phyloP scores from a whole-genome alignment of 108 stramenopile species.

The Cyclotella choctawhatcheeana region DNA sequence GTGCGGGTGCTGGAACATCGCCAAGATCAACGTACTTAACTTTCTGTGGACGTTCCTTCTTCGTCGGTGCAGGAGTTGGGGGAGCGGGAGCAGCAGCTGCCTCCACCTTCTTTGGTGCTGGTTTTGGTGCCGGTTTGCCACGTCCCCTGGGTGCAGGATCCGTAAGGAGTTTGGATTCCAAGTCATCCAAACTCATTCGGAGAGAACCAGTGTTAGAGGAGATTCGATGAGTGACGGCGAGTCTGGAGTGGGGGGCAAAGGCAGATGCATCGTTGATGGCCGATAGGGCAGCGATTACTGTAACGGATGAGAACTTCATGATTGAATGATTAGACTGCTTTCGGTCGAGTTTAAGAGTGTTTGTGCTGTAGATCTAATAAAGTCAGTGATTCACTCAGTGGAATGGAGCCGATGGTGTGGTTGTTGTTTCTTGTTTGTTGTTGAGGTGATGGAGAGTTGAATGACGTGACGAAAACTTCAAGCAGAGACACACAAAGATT shows the following conservation, averaged over 20 bases:
- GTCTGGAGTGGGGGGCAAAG: constrained; percentile 53
- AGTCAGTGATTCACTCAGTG: no score
- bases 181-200: constrained; percentile 52
- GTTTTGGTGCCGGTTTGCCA: constrained; percentile 30
- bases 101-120: constrained; percentile 18
- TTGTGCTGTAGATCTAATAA: no score
- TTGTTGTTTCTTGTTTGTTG: no score
- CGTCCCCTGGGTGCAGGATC: constrained; percentile 24
- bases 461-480: no score
- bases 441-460: no score
- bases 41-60: constrained; percentile 2
- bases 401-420: no score
- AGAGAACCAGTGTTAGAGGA: constrained; percentile 10
- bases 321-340: no score
- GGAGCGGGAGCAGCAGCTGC: constrained; percentile 27
- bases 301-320: constrained; percentile 75
- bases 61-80: constrained; percentile 29
- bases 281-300: constrained; percentile 51
- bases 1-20: constrained; percentile 22
- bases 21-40: constrained; percentile 35
- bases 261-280: constrained; percentile 51
- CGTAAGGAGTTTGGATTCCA: constrained; percentile 48
- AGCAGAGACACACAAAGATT: no score
- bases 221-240: constrained; percentile 41
- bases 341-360: no score